Percentiles rank a stretch among this genome's conserved stretches.
phyloP scores from a whole-genome alignment of 2,329 filamentous ascomycete genomes.

The Coniochaeta sp. region DNA sequence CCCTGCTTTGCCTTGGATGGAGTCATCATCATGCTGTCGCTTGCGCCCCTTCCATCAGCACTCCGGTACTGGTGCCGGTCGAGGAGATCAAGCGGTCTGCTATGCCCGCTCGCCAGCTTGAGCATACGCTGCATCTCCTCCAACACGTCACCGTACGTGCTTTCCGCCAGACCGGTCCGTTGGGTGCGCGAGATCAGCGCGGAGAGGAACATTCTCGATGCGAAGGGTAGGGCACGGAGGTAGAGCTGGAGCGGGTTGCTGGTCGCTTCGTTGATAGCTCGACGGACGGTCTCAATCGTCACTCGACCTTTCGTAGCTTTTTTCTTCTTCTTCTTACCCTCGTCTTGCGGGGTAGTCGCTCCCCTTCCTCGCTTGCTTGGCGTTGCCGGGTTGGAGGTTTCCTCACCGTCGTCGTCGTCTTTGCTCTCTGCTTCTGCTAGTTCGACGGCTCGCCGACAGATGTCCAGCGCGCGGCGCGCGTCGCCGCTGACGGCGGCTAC shows the following conservation, averaged over 20 bases:
- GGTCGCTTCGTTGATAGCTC: constrained; percentile 91
- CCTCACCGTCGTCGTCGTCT: constrained; percentile 24
- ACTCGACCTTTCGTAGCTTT: constrained; percentile 51
- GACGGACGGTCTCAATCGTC: constrained; percentile 87
- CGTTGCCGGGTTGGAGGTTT: constrained; percentile 30
- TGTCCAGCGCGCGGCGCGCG: constrained; percentile 84
- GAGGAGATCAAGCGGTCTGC: constrained; percentile 55
- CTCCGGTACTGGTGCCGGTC: constrained; percentile 6
- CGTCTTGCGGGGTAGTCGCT: constrained; percentile 9
- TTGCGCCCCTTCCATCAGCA: not conserved
- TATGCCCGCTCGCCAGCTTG: constrained; percentile 44
- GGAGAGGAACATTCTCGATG: constrained; percentile 77
- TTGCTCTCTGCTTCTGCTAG: constrained; percentile 71
- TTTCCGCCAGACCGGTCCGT: constrained; percentile 79
- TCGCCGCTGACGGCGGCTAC: constrained; percentile 95
- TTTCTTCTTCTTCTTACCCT: constrained; percentile 22
- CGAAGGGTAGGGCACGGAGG: constrained; percentile 72
- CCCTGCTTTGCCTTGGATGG: constrained; percentile 1
- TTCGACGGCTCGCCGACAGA: constrained; percentile 91
- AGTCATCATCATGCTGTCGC: not conserved
- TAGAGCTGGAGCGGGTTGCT: constrained; percentile 88
- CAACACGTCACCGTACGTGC: constrained; percentile 79
- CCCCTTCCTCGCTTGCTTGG: constrained; percentile 47
- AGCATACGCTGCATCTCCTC: constrained; percentile 74
- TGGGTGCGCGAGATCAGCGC: constrained; percentile 73